Evolutionary conservation across 192 early-diverging fungal species (phyloP).

Genomic region (Phycomyces nitens): DNA sequence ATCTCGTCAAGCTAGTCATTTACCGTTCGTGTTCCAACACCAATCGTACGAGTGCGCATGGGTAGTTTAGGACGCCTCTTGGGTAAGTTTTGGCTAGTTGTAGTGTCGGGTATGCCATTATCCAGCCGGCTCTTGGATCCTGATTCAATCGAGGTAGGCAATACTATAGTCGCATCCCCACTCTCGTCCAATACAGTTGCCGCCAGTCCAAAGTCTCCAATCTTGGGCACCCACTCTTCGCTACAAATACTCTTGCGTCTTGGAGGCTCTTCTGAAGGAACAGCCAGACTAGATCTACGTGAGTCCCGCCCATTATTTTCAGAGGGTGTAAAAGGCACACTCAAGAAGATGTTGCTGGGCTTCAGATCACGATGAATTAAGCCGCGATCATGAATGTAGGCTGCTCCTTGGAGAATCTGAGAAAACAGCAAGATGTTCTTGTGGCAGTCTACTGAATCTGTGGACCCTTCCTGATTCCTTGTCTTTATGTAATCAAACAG

Average conservation of each 20-base stretch:
- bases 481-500: conserved; percentile 61
- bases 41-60: conserved; percentile 45
- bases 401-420: conserved; percentile 75
- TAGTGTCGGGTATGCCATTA: not conserved
- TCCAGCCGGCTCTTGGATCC: not conserved
- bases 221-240: conserved; percentile 63
- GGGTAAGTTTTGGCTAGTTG: not conserved
- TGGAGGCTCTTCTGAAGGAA: conserved; percentile 10
- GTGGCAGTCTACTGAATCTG: conserved; percentile 15
- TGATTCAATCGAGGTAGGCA: not conserved
- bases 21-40: conserved; percentile 75
- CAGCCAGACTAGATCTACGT: conserved; percentile 3
- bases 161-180: conserved; percentile 6
- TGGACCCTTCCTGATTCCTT: conserved; percentile 22
- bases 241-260: conserved; percentile 29
- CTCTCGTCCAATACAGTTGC: conserved; percentile 49
- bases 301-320: not conserved
- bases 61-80: conserved; percentile 3
- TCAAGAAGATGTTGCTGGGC: conserved; percentile 68
- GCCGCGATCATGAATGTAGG: conserved; percentile 66
- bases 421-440: conserved; percentile 54
- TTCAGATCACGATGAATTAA: conserved; percentile 79
- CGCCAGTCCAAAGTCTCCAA: conserved; percentile 97
- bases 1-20: too few species aligned
- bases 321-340: conserved; percentile 20